Base-by-base conservation (phyloP, 2,329 filamentous ascomycete species). In the Phaeophleospora eucalypticola region DNA sequence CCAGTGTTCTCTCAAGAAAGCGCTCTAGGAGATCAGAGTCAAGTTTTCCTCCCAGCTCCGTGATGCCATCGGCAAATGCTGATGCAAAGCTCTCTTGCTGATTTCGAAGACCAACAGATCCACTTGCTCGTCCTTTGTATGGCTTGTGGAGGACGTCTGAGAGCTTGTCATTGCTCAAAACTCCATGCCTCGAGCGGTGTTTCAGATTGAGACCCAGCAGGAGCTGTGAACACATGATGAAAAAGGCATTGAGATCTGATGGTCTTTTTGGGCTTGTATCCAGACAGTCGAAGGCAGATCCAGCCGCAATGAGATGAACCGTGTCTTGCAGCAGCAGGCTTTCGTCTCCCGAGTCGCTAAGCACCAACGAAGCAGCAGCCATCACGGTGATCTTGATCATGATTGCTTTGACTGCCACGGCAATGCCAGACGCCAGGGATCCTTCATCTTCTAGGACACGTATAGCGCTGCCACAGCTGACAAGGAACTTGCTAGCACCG, bases 311-410 rank as follows among this genome's bases (percentile, higher is more conserved):
- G n/a, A 4, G 18, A n/a, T 3, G 33, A n/a, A 27, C 12, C 19
- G 18, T n/a, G 20, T 21, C 19, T 8, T 14, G 10, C 3, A 39
- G 37, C 4, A 6, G 7, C 10, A 10, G 8, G 15, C 17, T n/a
- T 6, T 17, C 36, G 37, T 9, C 10, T 19, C 6, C 9, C 3
- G 14, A n/a, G 7, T 12, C 41, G 34, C 36, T 24, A 3, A 20
- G 18, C 2, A 37, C 17, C 15, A 17, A 16, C 10, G 16, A 39
- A 14, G 46, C 38, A n/a, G 24, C 29, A n/a, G 42, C 46, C 46
- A 49, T 49, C 15, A 41, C 38, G 3, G 46, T 42, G 16, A 49
- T 10, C 34, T 45, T 49, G 33, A 45, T 14, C 3, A 41, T 18
- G 15, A 29, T 34, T 9, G 36, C 21, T 14, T 38, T 21, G 10